Conservation (phyloP, 306 rosid species). For the Cicer pinnatifidum region DNA sequence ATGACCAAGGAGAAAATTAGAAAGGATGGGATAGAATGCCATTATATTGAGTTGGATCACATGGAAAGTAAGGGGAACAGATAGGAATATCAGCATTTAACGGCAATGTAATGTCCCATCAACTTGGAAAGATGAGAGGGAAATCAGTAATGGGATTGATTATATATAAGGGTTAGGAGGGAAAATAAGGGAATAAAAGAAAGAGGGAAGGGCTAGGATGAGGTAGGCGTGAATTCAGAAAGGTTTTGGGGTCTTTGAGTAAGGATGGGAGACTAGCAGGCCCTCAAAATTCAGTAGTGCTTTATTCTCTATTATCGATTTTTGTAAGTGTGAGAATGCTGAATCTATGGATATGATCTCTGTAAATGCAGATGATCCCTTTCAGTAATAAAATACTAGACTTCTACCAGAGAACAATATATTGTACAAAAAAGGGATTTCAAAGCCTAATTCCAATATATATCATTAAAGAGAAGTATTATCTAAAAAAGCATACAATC, state of each 20-base stretch:
- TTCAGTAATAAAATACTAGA: slow-evolving; percentile 21
- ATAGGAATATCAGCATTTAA: slow-evolving; percentile 6
- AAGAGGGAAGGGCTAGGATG: not conserved
- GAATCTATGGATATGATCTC: slow-evolving; percentile 5
- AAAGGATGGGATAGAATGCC: slow-evolving; percentile 6
- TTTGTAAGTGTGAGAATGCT: slow-evolving; percentile 13
- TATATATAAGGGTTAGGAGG: not conserved
- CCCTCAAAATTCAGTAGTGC: slow-evolving; percentile 23
- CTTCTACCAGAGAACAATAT: slow-evolving; percentile 24
- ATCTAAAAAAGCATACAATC: slow-evolving; percentile 27
- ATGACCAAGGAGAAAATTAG: slow-evolving; percentile 12
- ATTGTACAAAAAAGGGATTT: slow-evolving; percentile 22
- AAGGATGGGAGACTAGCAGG: slow-evolving; percentile 18
- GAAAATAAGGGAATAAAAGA: slow-evolving; percentile 12
- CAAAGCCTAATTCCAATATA: slow-evolving; percentile 26
- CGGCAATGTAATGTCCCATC: slow-evolving; percentile 16
- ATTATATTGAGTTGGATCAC: slow-evolving; percentile 22
- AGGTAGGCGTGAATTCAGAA: slow-evolving; percentile 5
- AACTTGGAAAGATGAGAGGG: slow-evolving; percentile 8
- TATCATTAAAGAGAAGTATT: slow-evolving; percentile 17
- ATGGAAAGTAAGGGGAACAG: not conserved
- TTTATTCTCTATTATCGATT: slow-evolving; percentile 18
- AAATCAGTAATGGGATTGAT: not conserved
- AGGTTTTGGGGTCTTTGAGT: slow-evolving; percentile 4
- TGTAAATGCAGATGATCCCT: slow-evolving; percentile 12